These are phyloP conservation scores for Penicillium mononematosum DNA, from an alignment of 495 filamentous ascomycete genomes.

Conservation along the genomic window DNA sequence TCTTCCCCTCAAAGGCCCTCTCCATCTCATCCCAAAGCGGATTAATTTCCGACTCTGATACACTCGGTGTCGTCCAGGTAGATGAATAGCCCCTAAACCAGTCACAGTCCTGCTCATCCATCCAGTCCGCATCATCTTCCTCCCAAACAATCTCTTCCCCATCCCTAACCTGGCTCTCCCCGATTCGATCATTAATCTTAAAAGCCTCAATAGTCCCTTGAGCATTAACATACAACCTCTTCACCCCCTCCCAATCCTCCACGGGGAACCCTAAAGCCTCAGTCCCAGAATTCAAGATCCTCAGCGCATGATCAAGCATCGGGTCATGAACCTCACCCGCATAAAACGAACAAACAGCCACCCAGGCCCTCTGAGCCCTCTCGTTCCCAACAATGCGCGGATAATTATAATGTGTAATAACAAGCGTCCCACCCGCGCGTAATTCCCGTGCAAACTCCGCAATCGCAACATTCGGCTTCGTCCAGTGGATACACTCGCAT, in stretches of 20 bases:
- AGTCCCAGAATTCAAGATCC: constrained; percentile 3
- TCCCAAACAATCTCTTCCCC: constrained; percentile 9
- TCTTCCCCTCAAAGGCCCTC: constrained; percentile 9
- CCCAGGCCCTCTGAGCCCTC: constrained; percentile 6
- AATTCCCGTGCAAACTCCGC: constrained; percentile 4
- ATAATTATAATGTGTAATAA: constrained; percentile 8
- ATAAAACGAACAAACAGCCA: constrained; percentile 1
- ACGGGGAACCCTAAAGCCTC: constrained; percentile 1
- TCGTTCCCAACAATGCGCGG: constrained; percentile 7
- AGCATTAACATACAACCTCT: constrained; percentile 9
- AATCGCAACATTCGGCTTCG: constrained; percentile 4
- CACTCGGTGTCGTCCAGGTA: constrained; percentile 9
- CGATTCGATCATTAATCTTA: constrained; percentile 3
- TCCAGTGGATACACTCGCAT: constrained; percentile 12
- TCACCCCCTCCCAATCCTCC: constrained; percentile 2
- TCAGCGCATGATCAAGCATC: constrained; percentile 8
- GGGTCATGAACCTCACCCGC: background rate
- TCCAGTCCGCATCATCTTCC: constrained; percentile 3
- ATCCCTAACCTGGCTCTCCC: background rate
- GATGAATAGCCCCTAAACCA: constrained; percentile 9
- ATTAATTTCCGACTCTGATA: background rate
- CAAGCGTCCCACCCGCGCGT: background rate
- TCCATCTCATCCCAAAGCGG: constrained; percentile 9
- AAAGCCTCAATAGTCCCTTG: constrained; percentile 5
- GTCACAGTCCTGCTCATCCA: constrained; percentile 8